Percentiles rank a stretch among this genome's conserved stretches.
Conservation (phyloP, 2,329 filamentous ascomycete genomes). For the Orbilia brochopaga region DNA sequence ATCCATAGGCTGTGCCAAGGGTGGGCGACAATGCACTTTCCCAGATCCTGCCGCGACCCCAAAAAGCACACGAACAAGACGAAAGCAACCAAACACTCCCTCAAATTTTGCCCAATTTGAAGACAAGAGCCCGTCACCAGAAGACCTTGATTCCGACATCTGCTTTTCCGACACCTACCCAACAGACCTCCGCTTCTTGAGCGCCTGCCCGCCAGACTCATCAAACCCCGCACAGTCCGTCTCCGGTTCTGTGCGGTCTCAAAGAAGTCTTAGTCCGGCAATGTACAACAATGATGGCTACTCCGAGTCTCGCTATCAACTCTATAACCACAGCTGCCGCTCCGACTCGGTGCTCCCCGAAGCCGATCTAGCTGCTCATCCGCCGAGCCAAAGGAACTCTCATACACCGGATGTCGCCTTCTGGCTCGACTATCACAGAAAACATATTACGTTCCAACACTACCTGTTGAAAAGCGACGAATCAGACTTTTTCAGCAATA, state of each 20-base stretch:
- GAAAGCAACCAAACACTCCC: constrained; percentile 48
- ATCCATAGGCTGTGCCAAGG: constrained; percentile 81
- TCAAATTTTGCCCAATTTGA: constrained; percentile 25
- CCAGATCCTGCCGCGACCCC: constrained; percentile 69
- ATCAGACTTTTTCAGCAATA: constrained; percentile 74
- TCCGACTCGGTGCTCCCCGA: constrained; percentile 26
- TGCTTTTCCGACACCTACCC: constrained; percentile 55
- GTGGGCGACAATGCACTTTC: constrained; percentile 86
- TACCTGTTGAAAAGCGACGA: constrained; percentile 77
- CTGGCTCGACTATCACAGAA: constrained; percentile 78
- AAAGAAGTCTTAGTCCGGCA: constrained; percentile 38
- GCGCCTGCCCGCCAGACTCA: constrained; percentile 57
- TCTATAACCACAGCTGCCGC: constrained; percentile 25
- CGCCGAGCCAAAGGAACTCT: constrained; percentile 56
- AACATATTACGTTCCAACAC: constrained; percentile 79
- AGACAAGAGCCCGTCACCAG: constrained; percentile 61
- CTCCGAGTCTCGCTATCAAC: constrained; percentile 27
- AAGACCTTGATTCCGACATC: constrained; percentile 62
- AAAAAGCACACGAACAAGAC: constrained; percentile 52
- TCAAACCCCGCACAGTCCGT: constrained; percentile 42
- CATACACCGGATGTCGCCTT: constrained; percentile 74
- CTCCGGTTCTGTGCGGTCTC: constrained; percentile 34
- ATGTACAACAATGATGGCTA: constrained; percentile 22
- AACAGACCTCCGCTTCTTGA: constrained; percentile 53
- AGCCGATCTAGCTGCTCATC: constrained; percentile 61